phyloP scores from a whole-genome alignment of 176 grass and related monocot species.

The Phragmites australis region DNA sequence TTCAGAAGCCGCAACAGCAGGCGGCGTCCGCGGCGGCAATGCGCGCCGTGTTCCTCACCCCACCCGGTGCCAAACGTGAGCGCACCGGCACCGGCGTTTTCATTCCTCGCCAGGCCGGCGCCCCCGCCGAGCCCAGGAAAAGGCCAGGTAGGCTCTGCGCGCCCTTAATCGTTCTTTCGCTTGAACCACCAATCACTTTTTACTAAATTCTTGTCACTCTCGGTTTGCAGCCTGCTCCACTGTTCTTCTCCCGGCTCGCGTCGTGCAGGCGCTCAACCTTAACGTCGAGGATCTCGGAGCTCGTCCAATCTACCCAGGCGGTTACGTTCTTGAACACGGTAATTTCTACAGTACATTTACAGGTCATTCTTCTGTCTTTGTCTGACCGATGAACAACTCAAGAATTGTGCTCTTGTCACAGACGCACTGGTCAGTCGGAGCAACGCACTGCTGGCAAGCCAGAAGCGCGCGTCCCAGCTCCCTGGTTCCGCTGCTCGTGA shows the following conservation, averaged over 20 bases:
- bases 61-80: slow-evolving; percentile 56
- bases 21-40: slow-evolving; percentile 38
- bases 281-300: slow-evolving; percentile 80
- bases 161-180: neutral
- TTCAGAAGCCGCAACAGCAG: slow-evolving; percentile 46
- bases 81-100: slow-evolving; percentile 87
- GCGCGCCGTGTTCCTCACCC: slow-evolving; percentile 70
- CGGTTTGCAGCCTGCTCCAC: slow-evolving; percentile 59
- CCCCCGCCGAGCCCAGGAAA: slow-evolving; percentile 55
- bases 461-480: slow-evolving; percentile 11
- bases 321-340: slow-evolving; percentile 62
- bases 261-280: slow-evolving; percentile 88
- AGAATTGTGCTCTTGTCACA: neutral
- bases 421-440: slow-evolving; percentile 67
- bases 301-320: slow-evolving; percentile 53
- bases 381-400: neutral
- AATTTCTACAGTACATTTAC: no score
- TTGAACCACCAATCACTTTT: neutral
- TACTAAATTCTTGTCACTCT: neutral
- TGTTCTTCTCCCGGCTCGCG: slow-evolving; percentile 76
- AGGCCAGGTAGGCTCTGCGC: slow-evolving; percentile 46
- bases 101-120: slow-evolving; percentile 62
- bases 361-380: no score
- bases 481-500: neutral
- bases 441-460: slow-evolving; percentile 44